Conservation (phyloP, 2,329 filamentous ascomycete genomes). For the Tricladium varicosporioides region DNA sequence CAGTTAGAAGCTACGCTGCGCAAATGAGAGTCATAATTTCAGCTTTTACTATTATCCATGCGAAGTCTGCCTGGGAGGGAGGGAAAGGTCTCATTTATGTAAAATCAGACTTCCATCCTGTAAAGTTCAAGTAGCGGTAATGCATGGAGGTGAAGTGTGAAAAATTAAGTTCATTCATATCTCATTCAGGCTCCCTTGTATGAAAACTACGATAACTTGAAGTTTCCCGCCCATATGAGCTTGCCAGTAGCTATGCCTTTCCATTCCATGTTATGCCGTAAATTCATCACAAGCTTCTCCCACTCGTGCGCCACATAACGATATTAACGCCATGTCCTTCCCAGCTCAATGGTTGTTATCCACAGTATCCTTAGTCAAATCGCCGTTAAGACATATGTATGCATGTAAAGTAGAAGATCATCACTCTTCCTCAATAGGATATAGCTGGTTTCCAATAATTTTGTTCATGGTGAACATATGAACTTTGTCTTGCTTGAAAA, state of each 20-base stretch:
- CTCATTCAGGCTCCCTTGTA: not conserved
- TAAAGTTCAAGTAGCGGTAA: no score
- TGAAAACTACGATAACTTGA: not conserved
- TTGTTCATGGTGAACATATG: constrained; percentile 99
- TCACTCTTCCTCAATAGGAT: constrained; percentile 68
- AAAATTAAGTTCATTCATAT: not conserved
- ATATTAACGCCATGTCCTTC: not conserved
- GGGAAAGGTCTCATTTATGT: no score
- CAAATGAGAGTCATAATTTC: not conserved
- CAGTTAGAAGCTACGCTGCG: not conserved
- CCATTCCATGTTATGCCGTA: not conserved
- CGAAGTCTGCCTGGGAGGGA: no score
- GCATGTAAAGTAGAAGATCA: not conserved
- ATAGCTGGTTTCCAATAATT: constrained; percentile 84
- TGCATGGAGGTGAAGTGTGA: no score
- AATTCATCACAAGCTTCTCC: not conserved
- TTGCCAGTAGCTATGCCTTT: not conserved
- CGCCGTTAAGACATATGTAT: no score
- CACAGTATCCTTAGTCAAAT: not conserved
- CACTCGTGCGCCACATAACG: not conserved
- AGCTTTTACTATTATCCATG: no score
- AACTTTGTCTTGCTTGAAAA: constrained; percentile 87
- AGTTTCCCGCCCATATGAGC: not conserved
- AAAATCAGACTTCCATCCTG: no score
- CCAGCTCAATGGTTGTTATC: not conserved